A percentile compares a stretch with the other conserved stretches of the same genome.
Conservation (phyloP, 179 eudicot genomes). For the Amaranthus tricolor region DNA sequence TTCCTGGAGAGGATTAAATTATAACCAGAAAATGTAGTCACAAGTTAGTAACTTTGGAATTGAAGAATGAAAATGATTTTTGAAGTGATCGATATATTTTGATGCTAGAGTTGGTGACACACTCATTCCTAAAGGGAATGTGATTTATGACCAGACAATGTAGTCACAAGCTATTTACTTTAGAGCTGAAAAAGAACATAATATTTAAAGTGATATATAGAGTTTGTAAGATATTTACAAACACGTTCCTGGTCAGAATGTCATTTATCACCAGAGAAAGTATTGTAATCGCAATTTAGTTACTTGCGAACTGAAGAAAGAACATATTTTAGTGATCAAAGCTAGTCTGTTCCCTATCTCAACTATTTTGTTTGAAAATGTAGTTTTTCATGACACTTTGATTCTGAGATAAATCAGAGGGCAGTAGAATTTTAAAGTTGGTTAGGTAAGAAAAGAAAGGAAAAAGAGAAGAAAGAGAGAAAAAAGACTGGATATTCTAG, state of each 20-base stretch:
- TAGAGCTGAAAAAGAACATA: too few species aligned
- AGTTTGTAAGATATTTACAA: not conserved
- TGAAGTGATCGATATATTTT: not conserved
- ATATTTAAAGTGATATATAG: not conserved
- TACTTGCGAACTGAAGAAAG: not conserved
- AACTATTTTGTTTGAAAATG: not conserved
- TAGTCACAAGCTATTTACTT: too few species aligned
- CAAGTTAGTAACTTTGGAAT: not conserved
- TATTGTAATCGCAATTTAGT: not conserved
- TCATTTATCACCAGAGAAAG: not conserved
- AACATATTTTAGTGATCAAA: not conserved
- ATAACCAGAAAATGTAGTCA: not conserved
- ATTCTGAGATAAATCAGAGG: too few species aligned
- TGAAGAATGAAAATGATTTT: slow-evolving; percentile 3
- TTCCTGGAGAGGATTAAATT: not conserved
- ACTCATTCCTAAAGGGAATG: too few species aligned
- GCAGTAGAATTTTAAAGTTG: too few species aligned
- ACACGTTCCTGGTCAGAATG: not conserved
- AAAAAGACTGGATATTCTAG: too few species aligned
- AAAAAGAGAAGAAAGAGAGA: too few species aligned
- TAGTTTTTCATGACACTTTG: not conserved
- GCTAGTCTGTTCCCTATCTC: not conserved
- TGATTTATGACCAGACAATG: too few species aligned
- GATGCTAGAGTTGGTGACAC: too few species aligned
- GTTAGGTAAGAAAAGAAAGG: too few species aligned